Percentiles rank a stretch among this genome's conserved stretches.
These are phyloP conservation scores for Candolleomyces aberdarensis DNA, from an alignment of 768 basidiomycete genomes.

Conservation along the genomic window DNA sequence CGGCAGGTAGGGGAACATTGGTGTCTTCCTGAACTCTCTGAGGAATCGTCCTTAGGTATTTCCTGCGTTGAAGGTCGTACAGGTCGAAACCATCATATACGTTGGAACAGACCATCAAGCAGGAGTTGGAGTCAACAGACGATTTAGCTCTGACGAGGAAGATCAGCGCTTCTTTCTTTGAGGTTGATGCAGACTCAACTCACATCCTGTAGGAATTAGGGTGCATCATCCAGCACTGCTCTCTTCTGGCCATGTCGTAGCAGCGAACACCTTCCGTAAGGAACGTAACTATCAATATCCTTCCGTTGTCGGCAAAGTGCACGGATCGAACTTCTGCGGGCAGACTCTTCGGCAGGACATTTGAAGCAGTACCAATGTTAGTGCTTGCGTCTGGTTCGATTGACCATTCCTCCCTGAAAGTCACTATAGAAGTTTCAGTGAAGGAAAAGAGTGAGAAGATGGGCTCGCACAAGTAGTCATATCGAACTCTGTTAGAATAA, in stretches of 20 bases:
- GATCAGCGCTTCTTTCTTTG: neutral
- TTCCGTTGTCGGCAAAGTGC: neutral
- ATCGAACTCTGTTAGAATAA: neutral
- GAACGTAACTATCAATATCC: neutral
- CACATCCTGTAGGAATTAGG: neutral
- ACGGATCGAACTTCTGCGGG: neutral
- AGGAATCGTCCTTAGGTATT: neutral
- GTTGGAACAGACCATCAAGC: neutral
- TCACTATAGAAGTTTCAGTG: neutral
- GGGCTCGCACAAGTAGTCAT: neutral
- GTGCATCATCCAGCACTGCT: neutral
- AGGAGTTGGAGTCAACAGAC: neutral
- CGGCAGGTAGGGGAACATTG: neutral
- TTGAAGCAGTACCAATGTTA: neutral
- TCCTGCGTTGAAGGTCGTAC: neutral
- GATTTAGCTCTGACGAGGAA: neutral
- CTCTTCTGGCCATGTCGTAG: neutral
- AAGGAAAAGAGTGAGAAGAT: neutral
- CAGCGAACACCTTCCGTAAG: neutral
- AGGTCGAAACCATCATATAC: neutral
- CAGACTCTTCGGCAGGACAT: neutral
- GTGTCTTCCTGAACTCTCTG: neutral
- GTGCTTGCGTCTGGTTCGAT: neutral
- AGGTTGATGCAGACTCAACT: neutral
- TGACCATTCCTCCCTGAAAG: neutral